Evolutionary conservation across 106 monocot genomes (phyloP), one percentile per base, ranked within the genome.

Genomic region (Triglochin maritima): DNA sequence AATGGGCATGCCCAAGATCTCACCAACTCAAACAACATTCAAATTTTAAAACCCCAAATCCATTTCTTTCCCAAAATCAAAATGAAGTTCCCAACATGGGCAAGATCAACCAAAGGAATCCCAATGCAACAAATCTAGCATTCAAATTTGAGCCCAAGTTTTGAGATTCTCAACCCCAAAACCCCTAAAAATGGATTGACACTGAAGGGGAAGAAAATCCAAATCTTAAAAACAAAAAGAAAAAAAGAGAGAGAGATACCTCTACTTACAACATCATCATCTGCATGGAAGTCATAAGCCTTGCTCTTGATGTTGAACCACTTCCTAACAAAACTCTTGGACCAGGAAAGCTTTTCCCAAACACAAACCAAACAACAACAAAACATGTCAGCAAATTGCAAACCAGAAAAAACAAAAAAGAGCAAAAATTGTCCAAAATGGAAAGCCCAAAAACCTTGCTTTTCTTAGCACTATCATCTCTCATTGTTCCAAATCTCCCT

Each of bases 261-360:
- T 87, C 73, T 74, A 7, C 69, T 77, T 14, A 56, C 50, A 65
- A 70, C 75, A 70, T 64, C 80, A 57, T 77, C 78, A 85, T 95
- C 90, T 55, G 87, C 83, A 72, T 90, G 87, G 60, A 90, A 90
- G 65, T 95, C 87, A 75, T 85, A 82, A 9, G 85, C 76, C 82
- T 90, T 95, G 81, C 71, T 87, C 81, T 87, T 95, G 79, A 90
- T 85, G 74, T 90, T 95, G 87, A 95, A 95, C 95, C 90, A 95
- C 78, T 87, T 95, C 64, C 79, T 85, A 14, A 90, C 95, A 68
- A 94, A 69, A 59, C 67, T 78, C 81, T 87, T 95, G 10, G 95
- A 87, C 95, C 95, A 95, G 63, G 95, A 95, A 4, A 95, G 82
- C 95, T 95, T 69, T 75, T 61, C 60, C 29, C 47, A 41, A 44